Evolutionary conservation across 306 rosid species (phyloP).

Genomic region (Castanea mollissima): DNA sequence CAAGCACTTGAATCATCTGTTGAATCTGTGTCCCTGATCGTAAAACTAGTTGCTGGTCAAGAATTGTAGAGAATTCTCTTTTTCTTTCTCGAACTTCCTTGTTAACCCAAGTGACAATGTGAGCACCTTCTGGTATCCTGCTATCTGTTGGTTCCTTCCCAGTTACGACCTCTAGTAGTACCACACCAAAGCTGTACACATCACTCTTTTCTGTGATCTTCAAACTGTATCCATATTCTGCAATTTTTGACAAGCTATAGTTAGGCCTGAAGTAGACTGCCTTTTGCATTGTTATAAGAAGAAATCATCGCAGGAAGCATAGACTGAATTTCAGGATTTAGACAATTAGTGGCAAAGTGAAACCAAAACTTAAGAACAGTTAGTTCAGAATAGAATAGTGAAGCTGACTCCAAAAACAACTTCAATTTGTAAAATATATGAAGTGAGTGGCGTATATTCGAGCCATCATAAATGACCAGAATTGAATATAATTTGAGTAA

Average conservation of each 20-base stretch:
- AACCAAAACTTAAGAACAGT: no score
- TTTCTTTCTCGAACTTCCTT: conserved; percentile 59
- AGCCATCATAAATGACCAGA: conserved; percentile 1
- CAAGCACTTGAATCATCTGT: conserved; percentile 92
- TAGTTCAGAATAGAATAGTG: not conserved
- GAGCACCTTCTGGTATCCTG: conserved; percentile 70
- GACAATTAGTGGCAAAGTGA: no score
- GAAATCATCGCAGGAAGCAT: not conserved
- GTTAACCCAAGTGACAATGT: conserved; percentile 74
- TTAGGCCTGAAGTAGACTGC: conserved; percentile 5
- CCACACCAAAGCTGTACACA: conserved; percentile 91
- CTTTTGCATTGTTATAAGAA: not conserved
- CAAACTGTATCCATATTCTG: conserved; percentile 95
- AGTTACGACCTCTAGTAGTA: conserved; percentile 75
- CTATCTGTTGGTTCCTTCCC: conserved; percentile 76
- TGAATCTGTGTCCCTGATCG: conserved; percentile 79
- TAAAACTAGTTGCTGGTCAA: conserved; percentile 68
- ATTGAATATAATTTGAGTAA: not conserved
- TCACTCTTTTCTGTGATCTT: conserved; percentile 96
- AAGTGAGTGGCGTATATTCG: no score
- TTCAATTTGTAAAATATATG: not conserved
- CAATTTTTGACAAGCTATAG: conserved; percentile 26
- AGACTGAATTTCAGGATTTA: not conserved
- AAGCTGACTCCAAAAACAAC: conserved; percentile 11
- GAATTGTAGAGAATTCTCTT: conserved; percentile 53